These are phyloP conservation scores for Schizonepeta tenuifolia DNA, from an alignment of 257 asterid genomes.

Conservation along the genomic window DNA sequence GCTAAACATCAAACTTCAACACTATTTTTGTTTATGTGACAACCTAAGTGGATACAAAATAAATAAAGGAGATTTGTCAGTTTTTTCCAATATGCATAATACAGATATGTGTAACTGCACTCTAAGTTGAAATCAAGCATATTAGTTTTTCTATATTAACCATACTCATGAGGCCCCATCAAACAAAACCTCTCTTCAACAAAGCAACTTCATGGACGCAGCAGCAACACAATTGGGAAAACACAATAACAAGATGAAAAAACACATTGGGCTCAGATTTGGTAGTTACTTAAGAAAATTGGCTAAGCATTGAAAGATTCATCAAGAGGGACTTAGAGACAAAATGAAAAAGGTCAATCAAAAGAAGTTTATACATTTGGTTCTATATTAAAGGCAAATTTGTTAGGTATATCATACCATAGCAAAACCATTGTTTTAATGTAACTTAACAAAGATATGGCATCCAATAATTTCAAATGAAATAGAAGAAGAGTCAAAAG, in stretches of 20 bases:
- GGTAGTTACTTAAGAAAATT: neutral
- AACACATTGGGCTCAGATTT: neutral
- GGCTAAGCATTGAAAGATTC: constrained; percentile 22
- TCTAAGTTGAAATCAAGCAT: constrained; percentile 17
- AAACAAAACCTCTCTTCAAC: neutral
- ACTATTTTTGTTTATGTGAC: neutral
- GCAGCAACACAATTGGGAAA: constrained; percentile 14
- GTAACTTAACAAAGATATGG: neutral
- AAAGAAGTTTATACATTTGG: neutral
- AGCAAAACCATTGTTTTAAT: neutral
- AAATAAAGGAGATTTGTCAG: neutral
- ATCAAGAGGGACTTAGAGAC: constrained; percentile 15
- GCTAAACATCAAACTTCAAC: neutral
- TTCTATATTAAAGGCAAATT: neutral
- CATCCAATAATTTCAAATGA: neutral
- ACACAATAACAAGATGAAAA: constrained; percentile 2
- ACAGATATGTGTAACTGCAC: neutral
- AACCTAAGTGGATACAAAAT: too few relatives aligned
- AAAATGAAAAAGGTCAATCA: neutral
- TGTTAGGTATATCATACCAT: neutral
- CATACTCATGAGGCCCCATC: neutral
- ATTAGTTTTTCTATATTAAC: neutral
- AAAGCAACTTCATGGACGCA: constrained; percentile 11
- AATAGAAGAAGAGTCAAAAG: neutral
- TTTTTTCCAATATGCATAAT: neutral